phyloP scores from a whole-genome alignment of 2,329 filamentous ascomycete species.

The Beauveria sp. region DNA sequence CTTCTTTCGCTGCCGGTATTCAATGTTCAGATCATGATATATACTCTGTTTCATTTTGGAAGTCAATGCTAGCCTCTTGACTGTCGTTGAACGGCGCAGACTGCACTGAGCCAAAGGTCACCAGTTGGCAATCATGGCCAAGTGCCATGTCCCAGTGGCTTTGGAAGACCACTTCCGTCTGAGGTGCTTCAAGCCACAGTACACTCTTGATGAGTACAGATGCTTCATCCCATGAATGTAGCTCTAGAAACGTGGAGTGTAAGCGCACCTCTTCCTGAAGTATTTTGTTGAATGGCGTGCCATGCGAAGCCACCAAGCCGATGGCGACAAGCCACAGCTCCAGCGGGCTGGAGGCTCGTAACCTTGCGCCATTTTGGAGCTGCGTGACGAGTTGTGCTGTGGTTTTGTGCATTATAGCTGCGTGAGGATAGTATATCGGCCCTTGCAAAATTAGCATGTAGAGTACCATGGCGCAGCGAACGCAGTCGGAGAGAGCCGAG shows the following conservation, averaged over 20 bases:
- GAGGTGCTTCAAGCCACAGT: neutral
- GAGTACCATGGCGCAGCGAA: neutral
- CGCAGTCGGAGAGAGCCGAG: neutral
- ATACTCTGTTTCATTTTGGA: neutral
- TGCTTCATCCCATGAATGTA: neutral
- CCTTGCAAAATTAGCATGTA: slow-evolving; percentile 8
- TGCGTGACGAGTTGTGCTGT: neutral
- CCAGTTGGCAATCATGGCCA: neutral
- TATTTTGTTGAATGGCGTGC: neutral
- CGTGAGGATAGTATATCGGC: slow-evolving; percentile 6
- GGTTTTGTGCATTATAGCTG: neutral
- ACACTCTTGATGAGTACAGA: neutral
- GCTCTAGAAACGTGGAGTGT: neutral
- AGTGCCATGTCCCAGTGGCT: slow-evolving; percentile 9
- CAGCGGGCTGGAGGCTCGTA: neutral
- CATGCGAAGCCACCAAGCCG: slow-evolving; percentile 4
- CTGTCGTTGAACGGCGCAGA: neutral
- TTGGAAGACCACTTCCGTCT: neutral
- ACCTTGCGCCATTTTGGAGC: neutral
- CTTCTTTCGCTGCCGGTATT: neutral
- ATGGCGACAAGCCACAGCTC: slow-evolving; percentile 1
- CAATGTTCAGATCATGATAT: too few relatives aligned
- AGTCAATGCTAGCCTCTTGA: too few relatives aligned
- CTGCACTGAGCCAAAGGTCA: neutral
- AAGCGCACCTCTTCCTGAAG: neutral